Evolutionary conservation across 1,284 basidiomycete species (phyloP), one percentile per base, ranked within the genome.

Genomic region (Salmacisia buchloeana): DNA sequence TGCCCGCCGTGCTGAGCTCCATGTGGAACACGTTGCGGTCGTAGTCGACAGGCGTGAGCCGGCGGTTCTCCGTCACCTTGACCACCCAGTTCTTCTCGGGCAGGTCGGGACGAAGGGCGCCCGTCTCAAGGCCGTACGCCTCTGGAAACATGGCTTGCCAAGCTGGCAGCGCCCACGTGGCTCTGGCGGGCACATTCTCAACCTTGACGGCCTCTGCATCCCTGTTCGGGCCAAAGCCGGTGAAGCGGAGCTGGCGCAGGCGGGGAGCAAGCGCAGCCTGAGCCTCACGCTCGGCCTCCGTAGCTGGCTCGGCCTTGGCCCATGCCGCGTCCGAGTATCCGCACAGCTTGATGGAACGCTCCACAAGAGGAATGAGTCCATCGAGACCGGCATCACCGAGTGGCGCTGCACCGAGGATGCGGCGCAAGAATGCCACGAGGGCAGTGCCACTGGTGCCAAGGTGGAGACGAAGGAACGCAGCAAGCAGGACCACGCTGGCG

Each of bases 11-110:
- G 81, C 93, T 88, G 80, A 98, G 92, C 83, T 97, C 94, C 79
- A 98, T 86, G 82, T 98, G 94, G 85, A 98, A 98, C 63, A 98
- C 92, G 81, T 98, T 97, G 70, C 96, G 90, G 82, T 97, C 91
- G 82, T 98, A 98, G 70, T 94, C 91, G 71, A 86, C 81, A 38
- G 96, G 96, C 0, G 94, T 98, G 61, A 98, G 86, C 35, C 94
- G 90, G 60, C 89, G 87, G 83, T 97, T 97, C 81, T 97, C 94
- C 6, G 88, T 87, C 78, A 94, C 94, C 21, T 89, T 93, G 66
- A 97, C 88, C 67, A 97, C 87, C 86, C 86, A 97, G 35, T 92
- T 97, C 78, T 90, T 88, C 69, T 97, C 96, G 15, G 89, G 83
- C 39, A 90, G 80, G 76, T 96, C 92, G 27, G 94, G 96, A 41